phyloP scores from a whole-genome alignment of 2,329 filamentous ascomycete genomes.

The Cadophora sp. region DNA sequence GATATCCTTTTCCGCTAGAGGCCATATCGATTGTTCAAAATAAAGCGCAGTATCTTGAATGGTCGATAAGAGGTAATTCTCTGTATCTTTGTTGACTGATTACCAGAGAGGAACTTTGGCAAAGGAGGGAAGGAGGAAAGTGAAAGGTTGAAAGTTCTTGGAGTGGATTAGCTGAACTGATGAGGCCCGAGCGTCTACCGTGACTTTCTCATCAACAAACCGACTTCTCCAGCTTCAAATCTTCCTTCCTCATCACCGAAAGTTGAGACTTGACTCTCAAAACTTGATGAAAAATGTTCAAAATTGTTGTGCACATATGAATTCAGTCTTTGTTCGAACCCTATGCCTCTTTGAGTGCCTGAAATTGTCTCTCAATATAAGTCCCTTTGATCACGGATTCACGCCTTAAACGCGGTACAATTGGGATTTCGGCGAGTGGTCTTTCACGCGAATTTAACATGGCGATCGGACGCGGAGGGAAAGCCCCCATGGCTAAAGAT shows the following conservation, averaged over 20 bases:
- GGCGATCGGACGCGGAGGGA: constrained; percentile 24
- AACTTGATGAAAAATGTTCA: background rate
- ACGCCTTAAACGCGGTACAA: constrained; percentile 11
- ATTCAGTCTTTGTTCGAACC: constrained; percentile 4
- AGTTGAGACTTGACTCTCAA: background rate
- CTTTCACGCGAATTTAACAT: constrained; percentile 25
- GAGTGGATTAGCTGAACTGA: constrained; percentile 4
- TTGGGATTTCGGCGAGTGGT: background rate
- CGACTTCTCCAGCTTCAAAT: background rate
- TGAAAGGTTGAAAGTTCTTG: constrained; percentile 3
- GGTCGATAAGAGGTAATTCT: background rate
- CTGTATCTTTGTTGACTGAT: background rate
- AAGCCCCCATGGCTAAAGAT: constrained; percentile 10
- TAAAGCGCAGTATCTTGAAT: background rate
- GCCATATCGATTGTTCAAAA: background rate
- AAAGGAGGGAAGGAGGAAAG: background rate
- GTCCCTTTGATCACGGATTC: constrained; percentile 18
- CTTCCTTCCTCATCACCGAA: background rate
- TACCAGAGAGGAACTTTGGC: too few species aligned
- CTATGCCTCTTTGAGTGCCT: background rate
- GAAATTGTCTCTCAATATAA: background rate
- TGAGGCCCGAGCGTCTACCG: background rate
- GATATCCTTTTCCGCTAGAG: background rate
- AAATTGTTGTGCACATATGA: background rate
- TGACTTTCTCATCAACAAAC: constrained; percentile 11